Conservation (phyloP, 2,329 filamentous ascomycete genomes). For the Sporothrix mexicana region DNA sequence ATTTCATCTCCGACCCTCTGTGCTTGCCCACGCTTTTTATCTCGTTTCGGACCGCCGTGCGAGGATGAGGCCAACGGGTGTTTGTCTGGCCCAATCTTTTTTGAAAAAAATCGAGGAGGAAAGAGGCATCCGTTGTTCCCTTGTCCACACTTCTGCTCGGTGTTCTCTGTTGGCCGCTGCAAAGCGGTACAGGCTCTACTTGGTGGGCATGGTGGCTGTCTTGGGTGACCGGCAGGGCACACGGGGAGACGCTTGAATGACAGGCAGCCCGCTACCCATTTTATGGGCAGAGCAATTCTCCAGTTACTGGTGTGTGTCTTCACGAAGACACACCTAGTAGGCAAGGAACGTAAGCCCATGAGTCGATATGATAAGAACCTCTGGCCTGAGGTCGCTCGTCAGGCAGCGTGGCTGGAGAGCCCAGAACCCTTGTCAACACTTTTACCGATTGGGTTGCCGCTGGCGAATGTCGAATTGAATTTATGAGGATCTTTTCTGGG, state of each 20-base stretch:
- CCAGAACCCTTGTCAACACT: slow-evolving; percentile 56
- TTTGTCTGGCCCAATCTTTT: not conserved
- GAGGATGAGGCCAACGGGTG: not conserved
- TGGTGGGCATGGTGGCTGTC: slow-evolving; percentile 40
- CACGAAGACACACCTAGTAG: slow-evolving; percentile 45
- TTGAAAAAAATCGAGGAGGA: slow-evolving; percentile 21
- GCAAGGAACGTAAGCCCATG: slow-evolving; percentile 71
- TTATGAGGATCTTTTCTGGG: not conserved
- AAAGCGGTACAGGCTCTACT: slow-evolving; percentile 50
- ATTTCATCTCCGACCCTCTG: not conserved
- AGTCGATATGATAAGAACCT: slow-evolving; percentile 78
- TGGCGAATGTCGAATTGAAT: slow-evolving; percentile 30
- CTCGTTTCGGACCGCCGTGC: not conserved
- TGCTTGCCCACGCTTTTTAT: slow-evolving; percentile 17
- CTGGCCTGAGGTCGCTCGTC: slow-evolving; percentile 76
- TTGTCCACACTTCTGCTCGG: slow-evolving; percentile 33
- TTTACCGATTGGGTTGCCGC: slow-evolving; percentile 31
- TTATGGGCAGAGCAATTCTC: slow-evolving; percentile 50
- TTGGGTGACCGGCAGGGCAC: slow-evolving; percentile 54
- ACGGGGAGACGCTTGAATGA: slow-evolving; percentile 11
- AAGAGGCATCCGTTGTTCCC: not conserved
- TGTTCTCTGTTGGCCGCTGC: slow-evolving; percentile 52
- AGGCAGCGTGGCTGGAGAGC: slow-evolving; percentile 68
- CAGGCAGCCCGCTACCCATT: slow-evolving; percentile 34
- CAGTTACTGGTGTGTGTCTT: slow-evolving; percentile 56